Evolutionary conservation across 192 early-diverging fungal species (phyloP).

Genomic region (Coemansia sp.): DNA sequence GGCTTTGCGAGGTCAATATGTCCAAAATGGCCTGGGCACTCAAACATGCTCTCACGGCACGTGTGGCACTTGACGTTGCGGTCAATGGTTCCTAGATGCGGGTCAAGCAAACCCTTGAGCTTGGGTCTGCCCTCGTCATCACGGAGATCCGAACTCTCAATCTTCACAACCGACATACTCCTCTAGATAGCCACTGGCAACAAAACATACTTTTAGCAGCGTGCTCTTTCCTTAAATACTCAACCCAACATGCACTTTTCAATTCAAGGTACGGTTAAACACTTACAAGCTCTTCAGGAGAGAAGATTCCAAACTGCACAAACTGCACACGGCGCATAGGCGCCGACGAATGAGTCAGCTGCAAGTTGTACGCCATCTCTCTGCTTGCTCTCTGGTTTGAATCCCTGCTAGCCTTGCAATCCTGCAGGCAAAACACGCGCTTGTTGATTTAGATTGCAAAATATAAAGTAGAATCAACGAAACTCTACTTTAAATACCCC

Average conservation of each 20-base stretch:
- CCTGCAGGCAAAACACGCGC: background rate
- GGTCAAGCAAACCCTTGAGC: slow-evolving; percentile 84
- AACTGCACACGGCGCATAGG: slow-evolving; percentile 74
- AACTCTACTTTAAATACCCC: slow-evolving; percentile 2
- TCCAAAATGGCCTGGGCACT: slow-evolving; percentile 98
- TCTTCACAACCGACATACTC: slow-evolving; percentile 94
- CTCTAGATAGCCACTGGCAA: slow-evolving; percentile 60
- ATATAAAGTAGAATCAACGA: slow-evolving; percentile 1
- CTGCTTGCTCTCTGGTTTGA: slow-evolving; percentile 4
- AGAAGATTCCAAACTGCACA: slow-evolving; percentile 95
- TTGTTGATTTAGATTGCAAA: background rate
- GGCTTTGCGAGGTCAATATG: slow-evolving; percentile 95
- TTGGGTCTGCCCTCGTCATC: slow-evolving; percentile 85
- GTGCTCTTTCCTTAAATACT: background rate
- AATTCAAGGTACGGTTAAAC: slow-evolving; percentile 1
- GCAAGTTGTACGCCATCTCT: slow-evolving; percentile 40
- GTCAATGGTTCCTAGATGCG: slow-evolving; percentile 96
- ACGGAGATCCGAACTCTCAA: slow-evolving; percentile 84
- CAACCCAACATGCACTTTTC: background rate
- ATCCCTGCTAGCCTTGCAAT: slow-evolving; percentile 12
- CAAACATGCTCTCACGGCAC: slow-evolving; percentile 90
- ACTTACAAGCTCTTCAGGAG: slow-evolving; percentile 95
- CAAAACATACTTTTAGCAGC: background rate
- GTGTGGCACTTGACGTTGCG: slow-evolving; percentile 96
- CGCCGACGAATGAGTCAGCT: slow-evolving; percentile 51